Conservation (phyloP, 2,329 filamentous ascomycete species). For the Blastomyces emzantsi region DNA sequence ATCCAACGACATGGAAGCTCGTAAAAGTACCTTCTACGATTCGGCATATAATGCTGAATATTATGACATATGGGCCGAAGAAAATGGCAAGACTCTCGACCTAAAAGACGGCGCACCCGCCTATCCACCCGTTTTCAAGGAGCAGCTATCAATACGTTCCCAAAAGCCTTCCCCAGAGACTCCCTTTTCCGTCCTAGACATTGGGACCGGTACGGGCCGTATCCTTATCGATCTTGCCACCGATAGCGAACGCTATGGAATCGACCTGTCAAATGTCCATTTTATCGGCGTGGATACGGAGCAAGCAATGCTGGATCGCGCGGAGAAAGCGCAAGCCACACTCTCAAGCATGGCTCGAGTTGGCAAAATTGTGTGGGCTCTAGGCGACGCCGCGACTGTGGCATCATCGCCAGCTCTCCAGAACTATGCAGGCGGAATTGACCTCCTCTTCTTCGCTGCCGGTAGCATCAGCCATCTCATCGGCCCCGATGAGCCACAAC, state of each 20-base stretch:
- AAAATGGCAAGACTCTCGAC: not conserved
- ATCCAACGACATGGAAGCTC: not conserved
- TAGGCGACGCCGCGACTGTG: not conserved
- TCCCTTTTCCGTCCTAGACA: not conserved
- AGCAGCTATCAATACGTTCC: not conserved
- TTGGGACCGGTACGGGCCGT: slow-evolving; percentile 4
- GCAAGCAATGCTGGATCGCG: slow-evolving; percentile 2
- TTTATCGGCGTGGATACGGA: slow-evolving; percentile 3
- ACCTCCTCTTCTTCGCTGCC: slow-evolving; percentile 1
- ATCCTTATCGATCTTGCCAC: slow-evolving; percentile 3
- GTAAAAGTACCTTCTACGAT: slow-evolving; percentile 5
- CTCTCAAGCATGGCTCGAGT: slow-evolving; percentile 4
- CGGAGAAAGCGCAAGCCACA: not conserved
- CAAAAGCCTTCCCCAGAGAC: not conserved
- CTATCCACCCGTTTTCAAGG: not conserved
- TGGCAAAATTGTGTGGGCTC: not conserved
- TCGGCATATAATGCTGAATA: slow-evolving; percentile 1
- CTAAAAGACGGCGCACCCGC: not conserved
- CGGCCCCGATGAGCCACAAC: slow-evolving; percentile 1
- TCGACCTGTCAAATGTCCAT: slow-evolving; percentile 3
- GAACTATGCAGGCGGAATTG: not conserved
- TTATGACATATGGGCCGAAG: slow-evolving; percentile 6
- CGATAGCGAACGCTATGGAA: not conserved
- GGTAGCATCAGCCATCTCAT: slow-evolving; percentile 6
- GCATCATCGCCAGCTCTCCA: not conserved